phyloP scores from a whole-genome alignment of 2,329 filamentous ascomycete genomes.

The Microascus cirrosus region DNA sequence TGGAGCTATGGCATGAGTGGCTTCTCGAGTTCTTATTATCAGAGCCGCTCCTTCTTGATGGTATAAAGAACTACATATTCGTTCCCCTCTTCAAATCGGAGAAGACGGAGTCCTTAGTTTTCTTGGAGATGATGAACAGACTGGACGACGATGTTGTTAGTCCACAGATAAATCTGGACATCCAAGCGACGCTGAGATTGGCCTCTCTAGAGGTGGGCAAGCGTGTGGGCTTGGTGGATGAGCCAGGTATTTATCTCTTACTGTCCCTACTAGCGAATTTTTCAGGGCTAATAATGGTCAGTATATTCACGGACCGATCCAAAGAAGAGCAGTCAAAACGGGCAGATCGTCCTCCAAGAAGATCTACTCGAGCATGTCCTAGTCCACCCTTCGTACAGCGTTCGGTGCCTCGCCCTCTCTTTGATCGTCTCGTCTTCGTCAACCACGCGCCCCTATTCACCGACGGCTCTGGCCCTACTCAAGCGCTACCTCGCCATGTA shows the following conservation, averaged over 20 bases:
- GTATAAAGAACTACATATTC: constrained; percentile 54
- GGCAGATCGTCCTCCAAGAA: constrained; percentile 23
- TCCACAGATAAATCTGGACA: constrained; percentile 32
- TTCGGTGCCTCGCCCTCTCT: constrained; percentile 71
- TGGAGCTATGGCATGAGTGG: constrained; percentile 43
- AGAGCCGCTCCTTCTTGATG: constrained; percentile 43
- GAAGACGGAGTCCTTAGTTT: constrained; percentile 36
- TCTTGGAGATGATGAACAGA: constrained; percentile 47
- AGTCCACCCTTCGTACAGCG: constrained; percentile 45
- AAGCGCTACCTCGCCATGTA: constrained; percentile 56
- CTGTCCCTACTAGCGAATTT: not conserved
- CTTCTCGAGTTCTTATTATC: constrained; percentile 36
- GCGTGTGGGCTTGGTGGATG: constrained; percentile 57
- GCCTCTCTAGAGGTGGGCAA: constrained; percentile 62
- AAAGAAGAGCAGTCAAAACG: constrained; percentile 6
- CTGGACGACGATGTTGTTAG: constrained; percentile 33
- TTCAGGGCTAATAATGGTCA: not conserved
- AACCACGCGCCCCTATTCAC: constrained; percentile 61
- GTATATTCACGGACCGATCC: constrained; percentile 7
- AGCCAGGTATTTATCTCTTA: constrained; percentile 36
- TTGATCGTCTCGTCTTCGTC: constrained; percentile 67
- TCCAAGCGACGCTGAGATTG: constrained; percentile 49
- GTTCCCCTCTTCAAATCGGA: constrained; percentile 51
- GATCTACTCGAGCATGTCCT: constrained; percentile 40
- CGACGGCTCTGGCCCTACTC: constrained; percentile 49